These are phyloP conservation scores for Pyrus communis DNA, from an alignment of 306 rosid species.

Conservation along the genomic window DNA sequence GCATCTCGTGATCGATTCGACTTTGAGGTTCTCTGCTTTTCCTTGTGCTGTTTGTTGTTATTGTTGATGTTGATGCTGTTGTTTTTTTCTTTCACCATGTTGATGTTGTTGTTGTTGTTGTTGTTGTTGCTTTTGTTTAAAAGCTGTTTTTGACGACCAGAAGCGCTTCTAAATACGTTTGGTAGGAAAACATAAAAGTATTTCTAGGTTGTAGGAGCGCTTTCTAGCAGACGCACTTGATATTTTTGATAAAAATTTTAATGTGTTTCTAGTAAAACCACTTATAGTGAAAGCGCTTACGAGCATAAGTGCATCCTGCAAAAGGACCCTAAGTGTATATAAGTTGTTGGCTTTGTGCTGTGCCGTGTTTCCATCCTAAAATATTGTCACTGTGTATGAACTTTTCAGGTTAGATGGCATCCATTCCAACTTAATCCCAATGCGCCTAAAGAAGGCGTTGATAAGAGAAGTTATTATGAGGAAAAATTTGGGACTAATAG, in stretches of 20 bases:
- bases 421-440: constrained; percentile 72
- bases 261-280: no score
- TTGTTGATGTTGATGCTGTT: neutral
- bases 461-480: constrained; percentile 51
- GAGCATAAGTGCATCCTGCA: no score
- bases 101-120: no score
- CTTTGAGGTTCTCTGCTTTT: constrained; percentile 48
- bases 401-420: constrained; percentile 69
- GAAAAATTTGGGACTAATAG: constrained; percentile 53
- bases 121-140: neutral
- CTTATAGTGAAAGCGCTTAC: no score
- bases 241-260: no score
- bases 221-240: no score
- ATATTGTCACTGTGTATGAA: neutral
- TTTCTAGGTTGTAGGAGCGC: no score
- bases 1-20: constrained; percentile 54
- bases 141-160: no score
- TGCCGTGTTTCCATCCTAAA: neutral
- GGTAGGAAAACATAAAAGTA: no score
- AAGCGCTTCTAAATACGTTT: no score
- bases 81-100: no score
- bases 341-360: neutral
- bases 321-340: neutral
- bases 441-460: constrained; percentile 79
- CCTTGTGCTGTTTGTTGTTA: neutral